Conservation (phyloP, 805 yeast genomes). For the Yarrowia porcina region DNA sequence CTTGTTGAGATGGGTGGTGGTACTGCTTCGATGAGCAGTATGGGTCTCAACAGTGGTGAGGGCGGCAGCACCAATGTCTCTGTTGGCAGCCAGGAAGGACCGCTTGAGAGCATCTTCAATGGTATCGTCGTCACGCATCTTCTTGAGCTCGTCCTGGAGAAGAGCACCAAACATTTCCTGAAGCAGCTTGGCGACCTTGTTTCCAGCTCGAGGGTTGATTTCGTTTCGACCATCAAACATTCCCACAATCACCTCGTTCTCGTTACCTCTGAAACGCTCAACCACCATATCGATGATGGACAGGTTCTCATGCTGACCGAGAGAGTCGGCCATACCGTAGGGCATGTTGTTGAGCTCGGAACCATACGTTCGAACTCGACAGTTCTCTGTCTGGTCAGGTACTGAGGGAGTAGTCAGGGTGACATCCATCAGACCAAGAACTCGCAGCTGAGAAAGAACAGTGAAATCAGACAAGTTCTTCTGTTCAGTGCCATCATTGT, state of each 20-base stretch:
- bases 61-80: slow-evolving; percentile 63
- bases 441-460: slow-evolving; percentile 62
- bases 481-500: slow-evolving; percentile 27
- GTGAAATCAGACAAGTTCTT: slow-evolving; percentile 59
- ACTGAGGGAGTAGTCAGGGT: slow-evolving; percentile 83
- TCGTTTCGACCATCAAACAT: slow-evolving; percentile 78
- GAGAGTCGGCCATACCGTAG: slow-evolving; percentile 87
- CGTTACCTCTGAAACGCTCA: slow-evolving; percentile 82
- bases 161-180: slow-evolving; percentile 67
- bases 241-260: slow-evolving; percentile 76
- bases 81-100: slow-evolving; percentile 74
- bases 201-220: slow-evolving; percentile 34
- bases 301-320: slow-evolving; percentile 61
- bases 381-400: slow-evolving; percentile 80
- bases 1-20: slow-evolving; percentile 54
- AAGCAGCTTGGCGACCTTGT: slow-evolving; percentile 59
- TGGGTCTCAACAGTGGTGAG: slow-evolving; percentile 39
- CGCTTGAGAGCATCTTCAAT: slow-evolving; percentile 75
- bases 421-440: slow-evolving; percentile 90
- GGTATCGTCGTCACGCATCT: slow-evolving; percentile 46
- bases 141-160: slow-evolving; percentile 63
- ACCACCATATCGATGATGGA: slow-evolving; percentile 80
- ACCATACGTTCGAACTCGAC: slow-evolving; percentile 87
- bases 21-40: slow-evolving; percentile 48
- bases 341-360: slow-evolving; percentile 71